Base-by-base conservation (phyloP, 805 yeast genomes). In the Saccharomycopsis selenospora region DNA sequence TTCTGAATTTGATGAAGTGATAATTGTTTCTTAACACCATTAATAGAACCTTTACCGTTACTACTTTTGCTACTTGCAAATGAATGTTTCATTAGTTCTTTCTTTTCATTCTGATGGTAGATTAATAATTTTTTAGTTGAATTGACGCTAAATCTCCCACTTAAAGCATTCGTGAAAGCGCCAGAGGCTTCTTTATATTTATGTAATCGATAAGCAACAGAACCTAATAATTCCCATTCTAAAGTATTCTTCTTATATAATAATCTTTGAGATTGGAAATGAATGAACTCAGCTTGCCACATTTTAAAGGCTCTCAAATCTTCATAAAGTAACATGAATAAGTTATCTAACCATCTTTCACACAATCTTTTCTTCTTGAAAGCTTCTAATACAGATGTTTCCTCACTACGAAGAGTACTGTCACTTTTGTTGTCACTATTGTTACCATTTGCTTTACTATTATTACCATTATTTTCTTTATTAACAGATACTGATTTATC, bases 141-240 rank as follows among this genome's bases (percentile, higher is more conserved):
- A 52, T 79, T 78, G 27, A 93, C 86, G 0, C 95, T 82, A 62
- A 93, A 93, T 58, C 96, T 73, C 40, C 77, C 76, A 10, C 72
- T 66, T 43, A 93, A 66, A 1, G 95, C 91, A 54, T 75, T 75
- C 49, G 77, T 73, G 66, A 85, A 90, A 6, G 98, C 96, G 42
- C 76, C 76, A 0, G 90, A 80, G 0, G 97, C 96, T 64, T 89
- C 97, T 56, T 82, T 86, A 55, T 69, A 73, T 63, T 91, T 96
- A 54, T 89, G 88, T 55, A 95, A 71, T 55, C 99, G 76, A 57
- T 74, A 77, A 1, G 98, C 95, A 43, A 89, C 81, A 57, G 79
- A 70, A 1, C 99, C 99, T 53, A 90, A 72, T 29, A 87, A 70
- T 66, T 95, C 96, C 96, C 97, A 90, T 65, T 90, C 97, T 49